Evolutionary conservation across 192 early-diverging fungal species (phyloP).

Genomic region (Paraglomus brasilianum): DNA sequence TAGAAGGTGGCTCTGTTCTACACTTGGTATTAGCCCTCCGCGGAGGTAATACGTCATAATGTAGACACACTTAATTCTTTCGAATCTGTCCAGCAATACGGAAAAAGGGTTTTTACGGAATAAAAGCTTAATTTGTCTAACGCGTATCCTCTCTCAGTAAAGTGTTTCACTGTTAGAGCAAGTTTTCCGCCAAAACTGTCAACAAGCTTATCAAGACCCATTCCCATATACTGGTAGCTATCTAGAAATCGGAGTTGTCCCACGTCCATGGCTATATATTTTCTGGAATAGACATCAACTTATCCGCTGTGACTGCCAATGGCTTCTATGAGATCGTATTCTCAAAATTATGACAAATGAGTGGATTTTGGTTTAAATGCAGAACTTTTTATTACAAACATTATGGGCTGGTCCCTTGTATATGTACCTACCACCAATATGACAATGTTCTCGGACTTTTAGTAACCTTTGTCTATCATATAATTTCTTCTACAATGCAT

Average conservation of each 20-base stretch:
- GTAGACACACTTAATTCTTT: background rate
- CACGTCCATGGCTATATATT: constrained; percentile 17
- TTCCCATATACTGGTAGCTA: constrained; percentile 20
- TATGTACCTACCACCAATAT: too few relatives aligned
- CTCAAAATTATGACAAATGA: too few relatives aligned
- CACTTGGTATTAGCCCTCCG: constrained; percentile 95
- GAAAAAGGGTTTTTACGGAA: background rate
- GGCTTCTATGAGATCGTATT: too few relatives aligned
- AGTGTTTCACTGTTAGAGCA: background rate
- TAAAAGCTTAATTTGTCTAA: constrained; percentile 24
- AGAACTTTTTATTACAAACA: too few relatives aligned
- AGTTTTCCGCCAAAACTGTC: constrained; percentile 3
- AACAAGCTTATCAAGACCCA: constrained; percentile 15
- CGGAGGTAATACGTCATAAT: constrained; percentile 62
- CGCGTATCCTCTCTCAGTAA: constrained; percentile 13
- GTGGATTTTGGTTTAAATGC: too few relatives aligned
- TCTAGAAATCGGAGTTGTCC: constrained; percentile 8
- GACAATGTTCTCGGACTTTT: too few relatives aligned
- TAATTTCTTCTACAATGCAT: too few relatives aligned
- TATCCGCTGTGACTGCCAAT: too few relatives aligned
- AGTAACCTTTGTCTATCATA: too few relatives aligned
- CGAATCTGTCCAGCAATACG: constrained; percentile 2
- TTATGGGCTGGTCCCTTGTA: too few relatives aligned
- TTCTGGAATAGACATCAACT: too few relatives aligned
- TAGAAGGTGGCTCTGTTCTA: constrained; percentile 79